Evolutionary conservation across 176 grass and related monocot genomes (phyloP), one percentile per base, ranked within the genome.

Genomic region (barley (Hordeum vulgare)): DNA sequence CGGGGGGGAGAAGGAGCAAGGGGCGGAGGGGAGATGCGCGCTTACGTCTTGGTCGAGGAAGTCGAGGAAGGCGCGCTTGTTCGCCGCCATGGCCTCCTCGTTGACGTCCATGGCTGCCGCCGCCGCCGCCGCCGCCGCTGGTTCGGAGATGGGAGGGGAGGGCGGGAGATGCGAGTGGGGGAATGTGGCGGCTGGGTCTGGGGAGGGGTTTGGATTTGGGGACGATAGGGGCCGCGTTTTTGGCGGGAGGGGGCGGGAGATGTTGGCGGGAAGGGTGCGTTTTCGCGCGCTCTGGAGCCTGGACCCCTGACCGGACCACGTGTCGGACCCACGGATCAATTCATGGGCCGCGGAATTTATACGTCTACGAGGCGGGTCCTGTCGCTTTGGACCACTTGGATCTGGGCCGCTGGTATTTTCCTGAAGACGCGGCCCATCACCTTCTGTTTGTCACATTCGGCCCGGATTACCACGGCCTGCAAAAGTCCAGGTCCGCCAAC

Each of bases 21-120:
- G 11, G 11, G 57, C 2, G 17, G 49, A 6, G 31, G 17, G 49
- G 40, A 8, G 61, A 2, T 0, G 1, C 18, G 74, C 0, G 31
- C 89, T 88, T 81, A 96, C 96, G 6, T 95, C 93, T 60, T 94
- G 93, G 85, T 99, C 96, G 39, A 99, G 82, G 87, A 96, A 99
- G 54, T 92, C 93, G n/a, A 95, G 84, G 75, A 96, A 92, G 58
- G 80, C 83, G 78, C 93, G 85, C 87, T 90, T 96, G 89, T 99
- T 74, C 81, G 91, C 93, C 24, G 89, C 96, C 93, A 96, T 90
- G 77, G 91, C 93, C 77, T 99, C 96, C 84, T 99, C 96, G 93
- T 99, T 99, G 80, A 94, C 84, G 72, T 99, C 96, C 96, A 99
- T 99, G 85, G 76, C 84, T 59, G 62, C 85, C 72, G 78, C 71